Conservation (phyloP, 1,284 basidiomycete species). For the Malassezia obtusa region DNA sequence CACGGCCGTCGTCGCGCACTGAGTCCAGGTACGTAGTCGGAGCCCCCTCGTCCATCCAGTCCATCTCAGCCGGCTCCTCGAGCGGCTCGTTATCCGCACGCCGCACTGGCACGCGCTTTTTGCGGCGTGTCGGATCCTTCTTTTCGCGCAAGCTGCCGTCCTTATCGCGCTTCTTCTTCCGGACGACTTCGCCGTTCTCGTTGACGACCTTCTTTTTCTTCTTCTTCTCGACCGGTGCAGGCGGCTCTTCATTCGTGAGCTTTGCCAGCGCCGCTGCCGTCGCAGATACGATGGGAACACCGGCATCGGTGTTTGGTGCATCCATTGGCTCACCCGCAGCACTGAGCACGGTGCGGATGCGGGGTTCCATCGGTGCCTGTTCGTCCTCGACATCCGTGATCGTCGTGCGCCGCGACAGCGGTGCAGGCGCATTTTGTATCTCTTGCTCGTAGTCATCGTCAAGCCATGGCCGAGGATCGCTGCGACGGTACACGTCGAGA, state of each 20-base stretch:
- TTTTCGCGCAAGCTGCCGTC: not conserved
- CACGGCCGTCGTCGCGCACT: not conserved
- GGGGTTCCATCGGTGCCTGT: slow-evolving; percentile 5
- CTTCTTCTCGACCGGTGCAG: slow-evolving; percentile 2
- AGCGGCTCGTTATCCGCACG: not conserved
- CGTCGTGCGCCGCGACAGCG: not conserved
- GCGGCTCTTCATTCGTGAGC: slow-evolving; percentile 4
- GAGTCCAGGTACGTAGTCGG: slow-evolving; percentile 9
- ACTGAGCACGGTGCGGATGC: slow-evolving; percentile 9
- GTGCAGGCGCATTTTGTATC: not conserved
- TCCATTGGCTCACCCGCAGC: not conserved
- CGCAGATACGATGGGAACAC: slow-evolving; percentile 8
- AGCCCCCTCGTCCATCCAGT: not conserved
- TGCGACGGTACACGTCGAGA: slow-evolving; percentile 1
- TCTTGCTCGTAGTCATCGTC: not conserved
- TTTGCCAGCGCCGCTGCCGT: slow-evolving; percentile 10
- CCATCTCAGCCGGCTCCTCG: slow-evolving; percentile 6
- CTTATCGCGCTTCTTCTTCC: slow-evolving; percentile 13
- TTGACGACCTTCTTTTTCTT: not conserved
- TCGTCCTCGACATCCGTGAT: slow-evolving; percentile 7
- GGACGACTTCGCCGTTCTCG: not conserved
- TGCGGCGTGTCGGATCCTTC: not conserved
- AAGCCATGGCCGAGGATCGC: not conserved
- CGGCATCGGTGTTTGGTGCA: not conserved
- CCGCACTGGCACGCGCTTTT: not conserved